Conservation (phyloP, 2,329 filamentous ascomycete species). For the Cladosporium oxysporum region DNA sequence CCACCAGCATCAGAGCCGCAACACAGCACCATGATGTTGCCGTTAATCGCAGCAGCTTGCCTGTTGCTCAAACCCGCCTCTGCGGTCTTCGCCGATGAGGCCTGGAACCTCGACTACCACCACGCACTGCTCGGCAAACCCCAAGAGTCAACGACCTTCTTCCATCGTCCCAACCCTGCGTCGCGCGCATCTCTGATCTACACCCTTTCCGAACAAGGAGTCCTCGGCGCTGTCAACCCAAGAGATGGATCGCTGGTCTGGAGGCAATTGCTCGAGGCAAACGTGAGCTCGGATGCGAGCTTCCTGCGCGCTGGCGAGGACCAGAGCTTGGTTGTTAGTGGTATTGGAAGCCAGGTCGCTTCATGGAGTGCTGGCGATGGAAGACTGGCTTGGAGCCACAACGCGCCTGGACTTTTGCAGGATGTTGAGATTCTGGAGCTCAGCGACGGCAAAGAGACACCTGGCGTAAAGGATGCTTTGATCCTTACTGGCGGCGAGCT, state of each 20-base stretch:
- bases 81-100: conserved; percentile 87
- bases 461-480: conserved; percentile 66
- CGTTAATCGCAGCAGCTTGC: conserved; percentile 17
- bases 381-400: conserved; percentile 71
- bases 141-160: conserved; percentile 83
- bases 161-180: conserved; percentile 79
- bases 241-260: conserved; percentile 81
- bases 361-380: conserved; percentile 85
- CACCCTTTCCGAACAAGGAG: conserved; percentile 79
- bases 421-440: conserved; percentile 78
- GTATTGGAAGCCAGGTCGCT: conserved; percentile 67
- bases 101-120: conserved; percentile 90
- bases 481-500: conserved; percentile 62
- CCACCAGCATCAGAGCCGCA: conserved; percentile 13
- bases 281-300: conserved; percentile 37
- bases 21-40: conserved; percentile 17
- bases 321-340: conserved; percentile 75
- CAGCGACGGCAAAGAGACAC: conserved; percentile 51
- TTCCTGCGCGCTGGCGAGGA: conserved; percentile 74
- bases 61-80: conserved; percentile 53
- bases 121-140: conserved; percentile 84
- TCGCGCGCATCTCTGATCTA: conserved; percentile 90
- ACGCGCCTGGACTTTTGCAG: conserved; percentile 58
- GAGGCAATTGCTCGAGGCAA: conserved; percentile 69
- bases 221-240: conserved; percentile 87